Evolutionary conservation across 2,329 filamentous ascomycete genomes (phyloP).

Genomic region (Triangularia verruculosa): DNA sequence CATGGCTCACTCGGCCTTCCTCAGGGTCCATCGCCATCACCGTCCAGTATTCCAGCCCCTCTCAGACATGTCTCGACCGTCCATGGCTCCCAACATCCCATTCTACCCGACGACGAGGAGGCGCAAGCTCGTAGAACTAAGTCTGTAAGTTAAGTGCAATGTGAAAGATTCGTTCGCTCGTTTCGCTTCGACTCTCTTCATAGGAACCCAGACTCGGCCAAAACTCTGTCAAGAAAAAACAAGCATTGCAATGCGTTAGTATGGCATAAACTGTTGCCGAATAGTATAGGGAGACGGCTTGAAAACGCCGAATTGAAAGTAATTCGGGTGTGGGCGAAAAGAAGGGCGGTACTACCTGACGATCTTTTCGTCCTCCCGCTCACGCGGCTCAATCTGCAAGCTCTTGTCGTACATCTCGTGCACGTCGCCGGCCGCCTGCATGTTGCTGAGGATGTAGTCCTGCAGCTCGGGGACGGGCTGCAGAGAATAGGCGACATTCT

Average conservation of each 20-base stretch:
- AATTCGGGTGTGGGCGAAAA: not conserved
- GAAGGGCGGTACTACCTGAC: constrained; percentile 66
- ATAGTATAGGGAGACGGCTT: not conserved
- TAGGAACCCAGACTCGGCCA: constrained; percentile 36
- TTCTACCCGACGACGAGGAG: not conserved
- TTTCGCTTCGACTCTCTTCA: constrained; percentile 27
- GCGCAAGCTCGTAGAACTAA: not conserved
- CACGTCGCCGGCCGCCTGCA: constrained; percentile 91
- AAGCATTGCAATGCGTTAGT: constrained; percentile 17
- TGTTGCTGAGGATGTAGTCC: constrained; percentile 94
- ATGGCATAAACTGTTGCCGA: constrained; percentile 1
- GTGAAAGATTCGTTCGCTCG: not conserved
- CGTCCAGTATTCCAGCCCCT: too few relatives aligned
- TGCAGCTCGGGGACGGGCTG: constrained; percentile 88
- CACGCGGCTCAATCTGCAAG: constrained; percentile 85
- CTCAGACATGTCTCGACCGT: too few relatives aligned
- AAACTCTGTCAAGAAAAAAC: constrained; percentile 26
- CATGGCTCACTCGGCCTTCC: too few relatives aligned
- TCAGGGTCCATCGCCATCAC: too few relatives aligned
- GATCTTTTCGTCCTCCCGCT: constrained; percentile 99
- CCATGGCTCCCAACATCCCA: too few relatives aligned
- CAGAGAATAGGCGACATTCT: constrained; percentile 93
- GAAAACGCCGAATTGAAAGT: not conserved
- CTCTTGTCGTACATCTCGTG: constrained; percentile 99
- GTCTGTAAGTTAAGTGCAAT: not conserved